Evolutionary conservation across 208 protist species (phyloP).

Genomic region (Vickermania ingenoplastis): DNA sequence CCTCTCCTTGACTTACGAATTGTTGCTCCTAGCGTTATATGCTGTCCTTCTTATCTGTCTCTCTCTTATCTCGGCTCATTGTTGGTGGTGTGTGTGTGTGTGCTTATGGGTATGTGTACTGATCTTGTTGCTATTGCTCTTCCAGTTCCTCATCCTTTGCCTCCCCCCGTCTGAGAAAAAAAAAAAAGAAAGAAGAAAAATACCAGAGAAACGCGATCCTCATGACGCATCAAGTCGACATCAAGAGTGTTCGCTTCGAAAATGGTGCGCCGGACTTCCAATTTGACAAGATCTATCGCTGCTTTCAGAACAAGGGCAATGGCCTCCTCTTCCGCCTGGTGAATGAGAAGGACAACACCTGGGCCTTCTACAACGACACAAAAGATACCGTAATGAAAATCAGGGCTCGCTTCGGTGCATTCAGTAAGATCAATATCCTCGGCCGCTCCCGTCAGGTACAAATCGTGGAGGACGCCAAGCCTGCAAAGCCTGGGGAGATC

Average conservation of each 20-base stretch:
- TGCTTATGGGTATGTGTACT: no score
- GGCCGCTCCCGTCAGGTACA: neutral
- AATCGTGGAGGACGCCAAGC: neutral
- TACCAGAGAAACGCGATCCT: neutral
- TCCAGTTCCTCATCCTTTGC: no score
- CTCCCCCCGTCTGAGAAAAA: no score
- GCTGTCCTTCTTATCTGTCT: no score
- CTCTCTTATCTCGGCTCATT: no score
- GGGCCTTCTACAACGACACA: conserved; percentile 65
- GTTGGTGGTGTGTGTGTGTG: no score
- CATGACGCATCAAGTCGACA: conserved; percentile 17
- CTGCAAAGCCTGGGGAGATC: neutral
- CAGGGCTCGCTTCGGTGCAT: conserved; percentile 36
- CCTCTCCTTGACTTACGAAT: no score
- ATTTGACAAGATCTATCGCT: conserved; percentile 47
- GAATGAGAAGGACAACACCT: conserved; percentile 24
- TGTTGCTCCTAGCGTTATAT: no score
- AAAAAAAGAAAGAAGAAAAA: no score
- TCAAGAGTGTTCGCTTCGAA: conserved; percentile 29
- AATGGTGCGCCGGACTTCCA: conserved; percentile 36
- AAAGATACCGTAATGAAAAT: conserved; percentile 57
- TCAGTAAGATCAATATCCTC: conserved; percentile 2
- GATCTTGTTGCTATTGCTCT: no score
- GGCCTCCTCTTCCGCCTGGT: conserved; percentile 49
- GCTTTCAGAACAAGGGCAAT: conserved; percentile 52